Conservation (phyloP, 1,284 basidiomycete species). For the Puccinia horiana region DNA sequence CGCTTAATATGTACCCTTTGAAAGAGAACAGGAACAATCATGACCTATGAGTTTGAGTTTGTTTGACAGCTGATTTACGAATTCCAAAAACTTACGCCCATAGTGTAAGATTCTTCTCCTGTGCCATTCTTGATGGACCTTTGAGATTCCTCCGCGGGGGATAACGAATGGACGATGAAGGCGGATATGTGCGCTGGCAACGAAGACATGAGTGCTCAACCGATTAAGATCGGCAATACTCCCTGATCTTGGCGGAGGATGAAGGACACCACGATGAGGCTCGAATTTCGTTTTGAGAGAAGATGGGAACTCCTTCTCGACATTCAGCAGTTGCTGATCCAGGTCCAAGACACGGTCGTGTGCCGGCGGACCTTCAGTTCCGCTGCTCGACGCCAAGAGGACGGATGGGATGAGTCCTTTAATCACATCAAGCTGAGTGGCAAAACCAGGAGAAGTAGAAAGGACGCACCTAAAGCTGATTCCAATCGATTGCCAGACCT, state of each 20-base stretch:
- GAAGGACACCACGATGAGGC: neutral
- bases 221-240: constrained; percentile 19
- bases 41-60: neutral
- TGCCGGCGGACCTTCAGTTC: neutral
- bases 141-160: neutral
- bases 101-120: constrained; percentile 20
- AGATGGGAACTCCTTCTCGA: constrained; percentile 20
- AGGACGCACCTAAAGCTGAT: constrained; percentile 21
- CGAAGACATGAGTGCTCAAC: constrained; percentile 14
- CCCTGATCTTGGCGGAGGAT: neutral
- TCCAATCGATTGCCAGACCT: constrained; percentile 39
- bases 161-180: constrained; percentile 32
- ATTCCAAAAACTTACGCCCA: constrained; percentile 16
- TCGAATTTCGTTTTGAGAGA: constrained; percentile 14
- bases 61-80: neutral
- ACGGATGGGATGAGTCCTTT: neutral
- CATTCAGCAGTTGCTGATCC: constrained; percentile 28
- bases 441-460: neutral
- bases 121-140: neutral
- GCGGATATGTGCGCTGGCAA: constrained; percentile 29
- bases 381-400: neutral
- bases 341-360: constrained; percentile 15
- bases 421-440: neutral
- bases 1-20: neutral
- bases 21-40: neutral